Evolutionary conservation across 139 green algal species (phyloP).

Genomic region (Choricystis sp.): DNA sequence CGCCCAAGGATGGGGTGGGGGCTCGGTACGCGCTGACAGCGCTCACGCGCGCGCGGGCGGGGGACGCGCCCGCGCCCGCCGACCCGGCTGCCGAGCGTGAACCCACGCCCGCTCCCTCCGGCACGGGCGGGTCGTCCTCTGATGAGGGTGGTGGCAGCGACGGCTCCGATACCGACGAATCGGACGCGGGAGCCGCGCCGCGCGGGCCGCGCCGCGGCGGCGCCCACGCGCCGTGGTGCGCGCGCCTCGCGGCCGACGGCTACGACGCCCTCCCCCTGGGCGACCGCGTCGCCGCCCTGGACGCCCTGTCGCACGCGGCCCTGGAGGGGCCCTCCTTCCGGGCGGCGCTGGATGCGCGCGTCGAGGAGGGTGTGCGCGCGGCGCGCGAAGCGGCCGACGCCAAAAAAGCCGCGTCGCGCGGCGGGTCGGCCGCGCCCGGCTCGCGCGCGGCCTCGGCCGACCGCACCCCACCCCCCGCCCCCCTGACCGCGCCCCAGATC

Average conservation of each 20-base stretch:
- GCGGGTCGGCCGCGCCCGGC: too few species aligned
- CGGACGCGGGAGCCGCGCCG: background rate
- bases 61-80: too few species aligned
- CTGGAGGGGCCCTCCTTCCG: background rate
- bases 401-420: too few species aligned
- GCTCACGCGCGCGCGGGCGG: background rate
- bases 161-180: background rate
- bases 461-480: background rate
- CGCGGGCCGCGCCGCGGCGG: too few species aligned
- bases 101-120: background rate
- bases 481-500: background rate
- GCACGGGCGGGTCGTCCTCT: too few species aligned
- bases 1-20: too few species aligned
- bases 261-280: background rate
- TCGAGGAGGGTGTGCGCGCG: too few species aligned
- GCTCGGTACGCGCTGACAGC: background rate
- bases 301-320: background rate
- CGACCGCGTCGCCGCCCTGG: background rate
- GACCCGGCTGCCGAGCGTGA: background rate
- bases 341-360: background rate
- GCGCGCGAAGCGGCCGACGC: too few species aligned
- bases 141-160: background rate
- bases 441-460: too few species aligned
- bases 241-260: background rate
- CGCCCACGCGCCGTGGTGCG: background rate